Conservation (phyloP, 768 basidiomycete genomes). For the Russula sp. region DNA sequence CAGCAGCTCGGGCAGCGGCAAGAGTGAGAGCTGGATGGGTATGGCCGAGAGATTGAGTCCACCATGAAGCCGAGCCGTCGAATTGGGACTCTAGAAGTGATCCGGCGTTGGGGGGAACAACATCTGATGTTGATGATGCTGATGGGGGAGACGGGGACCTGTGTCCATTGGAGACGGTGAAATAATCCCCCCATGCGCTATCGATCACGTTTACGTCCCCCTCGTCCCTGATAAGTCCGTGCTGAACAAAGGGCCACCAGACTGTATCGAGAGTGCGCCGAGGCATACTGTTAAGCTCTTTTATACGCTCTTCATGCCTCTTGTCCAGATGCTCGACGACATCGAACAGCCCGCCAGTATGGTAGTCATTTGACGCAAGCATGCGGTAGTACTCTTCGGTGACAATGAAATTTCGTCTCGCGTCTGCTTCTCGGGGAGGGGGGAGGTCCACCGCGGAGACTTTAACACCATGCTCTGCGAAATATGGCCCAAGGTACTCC, state of each 20-base stretch:
- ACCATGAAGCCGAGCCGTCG: slow-evolving; percentile 97
- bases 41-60: slow-evolving; percentile 93
- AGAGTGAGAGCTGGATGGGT: slow-evolving; percentile 70
- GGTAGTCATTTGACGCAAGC: slow-evolving; percentile 40
- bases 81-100: slow-evolving; percentile 60
- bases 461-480: slow-evolving; percentile 64
- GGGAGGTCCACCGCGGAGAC: slow-evolving; percentile 56
- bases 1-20: slow-evolving; percentile 86
- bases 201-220: slow-evolving; percentile 87
- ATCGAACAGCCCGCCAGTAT: slow-evolving; percentile 42
- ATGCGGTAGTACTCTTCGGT: slow-evolving; percentile 74
- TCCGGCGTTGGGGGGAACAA: slow-evolving; percentile 24
- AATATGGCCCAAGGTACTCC: slow-evolving; percentile 78
- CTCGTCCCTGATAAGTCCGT: slow-evolving; percentile 62
- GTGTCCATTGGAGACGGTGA: slow-evolving; percentile 59
- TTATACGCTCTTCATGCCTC: slow-evolving; percentile 62
- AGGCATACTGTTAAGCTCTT: slow-evolving; percentile 75
- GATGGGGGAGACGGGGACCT: slow-evolving; percentile 13
- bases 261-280: slow-evolving; percentile 69
- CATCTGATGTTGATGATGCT: slow-evolving; percentile 25
- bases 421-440: slow-evolving; percentile 48
- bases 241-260: slow-evolving; percentile 99
- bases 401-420: slow-evolving; percentile 44
- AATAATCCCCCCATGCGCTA: slow-evolving; percentile 84
- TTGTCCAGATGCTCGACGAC: slow-evolving; percentile 59